These are phyloP conservation scores for Theobroma grandiflorum DNA, from an alignment of 441 rosid species.

Conservation along the genomic window DNA sequence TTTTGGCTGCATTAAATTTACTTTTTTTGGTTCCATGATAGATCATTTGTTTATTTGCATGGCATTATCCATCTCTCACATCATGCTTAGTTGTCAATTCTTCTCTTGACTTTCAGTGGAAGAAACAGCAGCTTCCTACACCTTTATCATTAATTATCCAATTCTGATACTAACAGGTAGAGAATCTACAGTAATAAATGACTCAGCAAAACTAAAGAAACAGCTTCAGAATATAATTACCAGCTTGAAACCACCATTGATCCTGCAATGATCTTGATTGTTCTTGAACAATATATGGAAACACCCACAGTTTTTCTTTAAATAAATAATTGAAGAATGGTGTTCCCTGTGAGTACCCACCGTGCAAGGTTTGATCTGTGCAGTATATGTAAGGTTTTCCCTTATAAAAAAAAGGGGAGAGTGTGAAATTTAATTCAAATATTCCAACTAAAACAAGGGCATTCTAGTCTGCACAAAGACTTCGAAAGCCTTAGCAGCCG, in stretches of 20 bases:
- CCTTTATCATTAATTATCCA: neutral
- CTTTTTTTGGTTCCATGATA: neutral
- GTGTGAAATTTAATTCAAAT: neutral
- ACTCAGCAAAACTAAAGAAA: neutral
- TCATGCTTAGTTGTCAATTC: conserved; percentile 19
- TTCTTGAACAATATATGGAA: neutral
- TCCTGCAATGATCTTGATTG: neutral
- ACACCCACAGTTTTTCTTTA: neutral
- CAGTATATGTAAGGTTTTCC: neutral
- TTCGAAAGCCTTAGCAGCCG: neutral
- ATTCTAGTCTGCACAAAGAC: neutral
- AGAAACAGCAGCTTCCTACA: neutral
- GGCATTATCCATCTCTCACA: neutral
- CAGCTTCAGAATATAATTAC: neutral
- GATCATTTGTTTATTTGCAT: neutral
- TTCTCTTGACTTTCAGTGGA: neutral
- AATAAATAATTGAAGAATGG: neutral
- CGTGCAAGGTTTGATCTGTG: neutral
- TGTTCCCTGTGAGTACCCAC: neutral
- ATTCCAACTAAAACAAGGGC: neutral
- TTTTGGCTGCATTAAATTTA: neutral
- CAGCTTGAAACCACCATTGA: neutral
- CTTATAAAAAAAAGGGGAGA: neutral
- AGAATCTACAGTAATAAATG: neutral
- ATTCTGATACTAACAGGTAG: neutral